Base-by-base conservation (phyloP, 2,329 filamentous ascomycete genomes). In the Paecilomyces formosus region DNA sequence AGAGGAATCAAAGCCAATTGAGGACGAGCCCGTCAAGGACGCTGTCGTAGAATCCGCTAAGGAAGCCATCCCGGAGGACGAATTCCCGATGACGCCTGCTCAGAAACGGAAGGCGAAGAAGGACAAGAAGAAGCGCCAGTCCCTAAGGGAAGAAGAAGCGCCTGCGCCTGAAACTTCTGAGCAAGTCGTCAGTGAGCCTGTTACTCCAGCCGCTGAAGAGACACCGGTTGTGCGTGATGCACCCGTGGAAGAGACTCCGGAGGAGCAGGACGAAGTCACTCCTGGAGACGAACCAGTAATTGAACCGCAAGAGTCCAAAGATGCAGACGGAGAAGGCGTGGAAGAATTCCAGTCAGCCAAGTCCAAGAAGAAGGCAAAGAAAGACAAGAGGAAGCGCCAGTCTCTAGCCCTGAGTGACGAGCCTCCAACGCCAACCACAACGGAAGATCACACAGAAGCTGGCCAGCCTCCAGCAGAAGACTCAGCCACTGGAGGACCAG, bases 301-400 rank as follows among this genome's bases (percentile, higher is more conserved):
- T n/a, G 51, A 18, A 22, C 57, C 21, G 24, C 55, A 26, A 49
- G 39, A 49, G 6, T 18, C 6, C 9, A 55, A 55, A 21, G 52
- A 54, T 13, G 22, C 26, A 21, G 18, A 22, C 6, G 45, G 22
- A 31, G 51, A 60, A 39, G 52, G 56, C 39, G 24, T 50, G 28
- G 63, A 62, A 50, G 63, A 64, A 11, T 5, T 39, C 6, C 63
- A 61, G 52, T 58, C 62, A 2, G n/a, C 62, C 13, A 63, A 58
- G 18, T 62, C 64, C 5, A 72, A 69, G 62, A 74, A 71, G 58
- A 79, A 75, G 62, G 68, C 69, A 59, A 75, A 72, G 53, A 30
- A 55, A 22, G 53, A 55, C 4, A 30, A 55, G 13, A 55, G 35
- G 28, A 52, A 26, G n/a, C 50, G 26, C 9, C 26, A 52, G 50